phyloP scores from a whole-genome alignment of 345 rosid genomes.

The Hevea brasiliensis region DNA sequence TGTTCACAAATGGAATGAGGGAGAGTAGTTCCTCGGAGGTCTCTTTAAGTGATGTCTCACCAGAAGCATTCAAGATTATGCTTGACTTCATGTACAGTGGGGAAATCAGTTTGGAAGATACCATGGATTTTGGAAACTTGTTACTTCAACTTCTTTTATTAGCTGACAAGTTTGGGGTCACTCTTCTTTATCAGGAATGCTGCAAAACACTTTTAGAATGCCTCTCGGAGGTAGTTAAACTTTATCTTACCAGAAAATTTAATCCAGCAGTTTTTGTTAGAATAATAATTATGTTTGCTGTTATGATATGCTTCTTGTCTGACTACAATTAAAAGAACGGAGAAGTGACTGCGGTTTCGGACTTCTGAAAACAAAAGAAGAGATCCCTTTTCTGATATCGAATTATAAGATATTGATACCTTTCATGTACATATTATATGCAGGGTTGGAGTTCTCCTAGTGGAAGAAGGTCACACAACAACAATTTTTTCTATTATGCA shows the following conservation, averaged over 20 bases:
- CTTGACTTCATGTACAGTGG: constrained; percentile 84
- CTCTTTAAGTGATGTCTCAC: constrained; percentile 68
- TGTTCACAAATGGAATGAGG: constrained; percentile 98
- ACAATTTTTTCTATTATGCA: constrained; percentile 87
- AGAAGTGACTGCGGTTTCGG: constrained; percentile 66
- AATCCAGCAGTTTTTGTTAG: constrained; percentile 8
- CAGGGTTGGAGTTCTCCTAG: constrained; percentile 95
- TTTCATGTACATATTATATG: constrained; percentile 89
- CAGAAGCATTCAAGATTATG: constrained; percentile 76
- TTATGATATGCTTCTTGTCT: constrained; percentile 41
- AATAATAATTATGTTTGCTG: constrained; percentile 15
- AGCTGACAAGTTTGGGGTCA: constrained; percentile 84
- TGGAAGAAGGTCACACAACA: constrained; percentile 87
- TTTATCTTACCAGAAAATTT: constrained; percentile 18
- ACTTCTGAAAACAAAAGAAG: constrained; percentile 71
- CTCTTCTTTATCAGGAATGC: constrained; percentile 92
- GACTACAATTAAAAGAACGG: constrained; percentile 56
- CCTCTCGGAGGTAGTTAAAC: constrained; percentile 77
- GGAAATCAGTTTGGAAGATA: constrained; percentile 63
- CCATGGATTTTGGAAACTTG: constrained; percentile 56
- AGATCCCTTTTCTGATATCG: constrained; percentile 47
- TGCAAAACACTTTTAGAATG: constrained; percentile 86
- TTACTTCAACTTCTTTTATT: constrained; percentile 81
- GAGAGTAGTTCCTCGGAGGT: constrained; percentile 73
- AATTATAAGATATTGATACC: constrained; percentile 71